A percentile compares a stretch with the other conserved stretches of the same genome.
phyloP scores from a whole-genome alignment of 1,139 yeast genomes.

The Sugiyamaella novakii region DNA sequence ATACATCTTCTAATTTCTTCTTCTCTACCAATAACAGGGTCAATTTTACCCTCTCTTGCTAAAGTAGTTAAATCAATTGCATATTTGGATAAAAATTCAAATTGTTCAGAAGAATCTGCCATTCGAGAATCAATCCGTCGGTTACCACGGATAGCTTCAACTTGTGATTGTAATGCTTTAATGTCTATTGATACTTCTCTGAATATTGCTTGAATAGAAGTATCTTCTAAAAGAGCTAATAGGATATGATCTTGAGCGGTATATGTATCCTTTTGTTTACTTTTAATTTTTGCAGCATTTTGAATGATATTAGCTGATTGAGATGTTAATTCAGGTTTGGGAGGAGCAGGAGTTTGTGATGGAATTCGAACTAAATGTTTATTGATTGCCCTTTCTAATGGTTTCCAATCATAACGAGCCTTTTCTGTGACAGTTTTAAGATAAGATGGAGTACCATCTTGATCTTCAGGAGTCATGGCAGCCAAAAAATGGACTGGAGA shows the following conservation, averaged over 20 bases:
- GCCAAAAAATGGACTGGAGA: slow-evolving; percentile 87
- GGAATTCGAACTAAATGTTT: slow-evolving; percentile 81
- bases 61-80: slow-evolving; percentile 91
- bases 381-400: slow-evolving; percentile 78
- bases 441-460: slow-evolving; percentile 69
- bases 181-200: slow-evolving; percentile 70
- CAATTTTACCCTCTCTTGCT: slow-evolving; percentile 92
- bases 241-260: slow-evolving; percentile 94
- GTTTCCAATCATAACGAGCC: slow-evolving; percentile 85
- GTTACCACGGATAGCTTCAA: slow-evolving; percentile 84
- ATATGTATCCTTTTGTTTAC: slow-evolving; percentile 86
- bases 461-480: slow-evolving; percentile 81
- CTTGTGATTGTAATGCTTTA: slow-evolving; percentile 76
- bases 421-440: slow-evolving; percentile 83
- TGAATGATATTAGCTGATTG: slow-evolving; percentile 70
- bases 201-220: slow-evolving; percentile 67
- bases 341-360: slow-evolving; percentile 84
- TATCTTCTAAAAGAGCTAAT: slow-evolving; percentile 80
- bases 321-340: slow-evolving; percentile 67
- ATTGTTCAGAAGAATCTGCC: slow-evolving; percentile 85
- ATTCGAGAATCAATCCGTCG: slow-evolving; percentile 91
- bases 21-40: slow-evolving; percentile 98
- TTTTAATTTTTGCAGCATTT: slow-evolving; percentile 71
- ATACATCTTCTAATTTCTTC: slow-evolving; percentile 96
- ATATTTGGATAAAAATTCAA: slow-evolving; percentile 84